Percentiles rank a stretch among this genome's conserved stretches.
Conservation (phyloP, 2,329 filamentous ascomycete species). For the Aspergillus jensenii region DNA sequence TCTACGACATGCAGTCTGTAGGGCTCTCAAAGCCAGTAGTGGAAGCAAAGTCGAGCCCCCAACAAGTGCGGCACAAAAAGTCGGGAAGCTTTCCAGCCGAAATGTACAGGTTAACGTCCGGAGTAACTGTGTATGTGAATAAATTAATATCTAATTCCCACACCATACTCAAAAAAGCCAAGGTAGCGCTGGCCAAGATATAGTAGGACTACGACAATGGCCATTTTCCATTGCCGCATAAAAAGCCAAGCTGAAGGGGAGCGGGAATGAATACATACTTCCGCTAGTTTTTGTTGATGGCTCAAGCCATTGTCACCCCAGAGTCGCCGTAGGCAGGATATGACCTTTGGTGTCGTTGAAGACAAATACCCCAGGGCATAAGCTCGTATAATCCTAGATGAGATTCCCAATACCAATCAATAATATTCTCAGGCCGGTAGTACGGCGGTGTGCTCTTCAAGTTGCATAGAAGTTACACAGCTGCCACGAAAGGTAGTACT, state of each 20-base stretch:
- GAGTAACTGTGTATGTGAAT: conserved; percentile 36
- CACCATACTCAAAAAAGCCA: neutral
- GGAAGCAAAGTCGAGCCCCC: conserved; percentile 53
- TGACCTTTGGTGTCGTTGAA: conserved; percentile 46
- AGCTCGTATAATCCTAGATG: conserved; percentile 42
- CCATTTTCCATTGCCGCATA: conserved; percentile 8
- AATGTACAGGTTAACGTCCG: conserved; percentile 41
- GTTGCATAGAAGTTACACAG: conserved; percentile 1
- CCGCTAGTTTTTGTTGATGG: conserved; percentile 32
- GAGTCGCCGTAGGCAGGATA: conserved; percentile 40
- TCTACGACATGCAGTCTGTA: conserved; percentile 22
- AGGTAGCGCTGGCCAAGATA: neutral
- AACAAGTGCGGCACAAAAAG: conserved; percentile 53
- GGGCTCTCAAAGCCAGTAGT: conserved; percentile 27
- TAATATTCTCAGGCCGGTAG: neutral
- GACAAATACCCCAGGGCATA: conserved; percentile 52
- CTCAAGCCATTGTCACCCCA: conserved; percentile 29
- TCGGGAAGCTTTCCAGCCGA: conserved; percentile 50
- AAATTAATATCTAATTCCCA: conserved; percentile 5
- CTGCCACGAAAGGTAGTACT: conserved; percentile 20
- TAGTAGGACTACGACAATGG: neutral
- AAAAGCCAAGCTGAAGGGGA: neutral
- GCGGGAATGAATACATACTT: conserved; percentile 31
- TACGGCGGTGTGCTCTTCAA: neutral
- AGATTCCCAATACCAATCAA: conserved; percentile 8